Percentiles rank a stretch among this genome's conserved stretches.
Evolutionary conservation across 73 alveolate genomes (phyloP).

Genomic region (Effrenium voratum): DNA sequence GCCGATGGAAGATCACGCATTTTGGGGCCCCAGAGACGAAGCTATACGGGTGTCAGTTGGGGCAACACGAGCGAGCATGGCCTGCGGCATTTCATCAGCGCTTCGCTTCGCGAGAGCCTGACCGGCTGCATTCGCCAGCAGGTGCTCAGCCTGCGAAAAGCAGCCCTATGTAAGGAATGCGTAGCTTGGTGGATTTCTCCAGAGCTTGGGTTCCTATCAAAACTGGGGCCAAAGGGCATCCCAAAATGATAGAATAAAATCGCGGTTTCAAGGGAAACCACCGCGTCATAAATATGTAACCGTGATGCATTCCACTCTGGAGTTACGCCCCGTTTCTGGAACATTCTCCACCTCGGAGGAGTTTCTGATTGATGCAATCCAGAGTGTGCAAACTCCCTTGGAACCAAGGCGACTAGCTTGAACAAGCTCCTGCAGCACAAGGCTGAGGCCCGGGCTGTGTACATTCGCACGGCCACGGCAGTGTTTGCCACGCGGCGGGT

Average conservation of each 20-base stretch:
- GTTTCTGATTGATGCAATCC: background rate
- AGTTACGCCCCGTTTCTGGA: too few relatives aligned
- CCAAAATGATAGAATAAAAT: background rate
- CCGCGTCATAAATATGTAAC: background rate
- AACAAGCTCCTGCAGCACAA: too few relatives aligned
- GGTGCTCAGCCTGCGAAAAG: slow-evolving; percentile 62
- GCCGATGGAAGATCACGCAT: too few relatives aligned
- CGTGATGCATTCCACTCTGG: too few relatives aligned
- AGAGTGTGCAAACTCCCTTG: background rate
- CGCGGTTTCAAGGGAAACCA: background rate
- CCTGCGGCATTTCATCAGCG: slow-evolving; percentile 90
- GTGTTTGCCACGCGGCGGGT: slow-evolving; percentile 82
- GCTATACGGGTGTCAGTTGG: background rate
- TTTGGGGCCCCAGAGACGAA: too few relatives aligned
- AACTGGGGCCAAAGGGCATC: background rate
- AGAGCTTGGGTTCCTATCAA: background rate
- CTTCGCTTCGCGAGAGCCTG: slow-evolving; percentile 84
- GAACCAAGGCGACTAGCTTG: background rate
- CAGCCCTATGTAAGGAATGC: background rate
- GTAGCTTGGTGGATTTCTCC: too few relatives aligned
- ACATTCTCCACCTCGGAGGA: background rate
- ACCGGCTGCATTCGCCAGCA: slow-evolving; percentile 87
- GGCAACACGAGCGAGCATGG: background rate
- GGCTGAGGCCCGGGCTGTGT: slow-evolving; percentile 30
- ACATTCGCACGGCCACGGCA: slow-evolving; percentile 93